Percentiles rank a stretch among this genome's conserved stretches.
These are phyloP conservation scores for Microthlaspi erraticum DNA, from an alignment of 345 rosid genomes.

Conservation along the genomic window DNA sequence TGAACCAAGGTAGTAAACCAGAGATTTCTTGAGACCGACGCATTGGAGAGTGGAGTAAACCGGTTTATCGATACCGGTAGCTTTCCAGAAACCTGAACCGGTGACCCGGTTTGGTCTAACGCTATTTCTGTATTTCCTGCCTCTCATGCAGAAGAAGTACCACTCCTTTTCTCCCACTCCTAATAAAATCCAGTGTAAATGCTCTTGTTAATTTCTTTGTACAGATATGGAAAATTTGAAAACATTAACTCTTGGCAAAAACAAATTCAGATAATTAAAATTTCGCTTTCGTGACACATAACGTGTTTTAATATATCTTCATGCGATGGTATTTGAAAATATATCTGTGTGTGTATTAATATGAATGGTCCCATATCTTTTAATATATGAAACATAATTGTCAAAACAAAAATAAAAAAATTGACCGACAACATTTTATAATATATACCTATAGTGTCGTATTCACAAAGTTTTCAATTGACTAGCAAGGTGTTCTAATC, in stretches of 20 bases:
- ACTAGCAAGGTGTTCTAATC: not conserved
- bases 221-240: no score
- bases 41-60: constrained; percentile 55
- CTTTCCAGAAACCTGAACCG: constrained; percentile 90
- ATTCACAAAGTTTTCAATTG: not conserved
- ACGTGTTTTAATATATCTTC: constrained; percentile 8
- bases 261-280: not conserved
- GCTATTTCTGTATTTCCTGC: constrained; percentile 81
- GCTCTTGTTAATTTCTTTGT: no score
- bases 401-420: not conserved
- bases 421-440: not conserved
- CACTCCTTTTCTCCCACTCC: constrained; percentile 71
- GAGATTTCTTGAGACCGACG: constrained; percentile 81
- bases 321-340: not conserved
- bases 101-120: constrained; percentile 82
- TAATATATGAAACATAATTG: not conserved
- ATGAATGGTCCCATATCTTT: constrained; percentile 9
- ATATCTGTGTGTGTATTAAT: not conserved
- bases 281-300: not conserved
- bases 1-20: constrained; percentile 73
- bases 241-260: no score
- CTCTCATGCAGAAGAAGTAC: constrained; percentile 83
- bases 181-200: constrained; percentile 21
- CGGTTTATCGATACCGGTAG: constrained; percentile 84
- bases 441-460: not conserved